Evolutionary conservation across 129 eudicot genomes (phyloP).

Genomic region (Centrapalus pauciflorus): DNA sequence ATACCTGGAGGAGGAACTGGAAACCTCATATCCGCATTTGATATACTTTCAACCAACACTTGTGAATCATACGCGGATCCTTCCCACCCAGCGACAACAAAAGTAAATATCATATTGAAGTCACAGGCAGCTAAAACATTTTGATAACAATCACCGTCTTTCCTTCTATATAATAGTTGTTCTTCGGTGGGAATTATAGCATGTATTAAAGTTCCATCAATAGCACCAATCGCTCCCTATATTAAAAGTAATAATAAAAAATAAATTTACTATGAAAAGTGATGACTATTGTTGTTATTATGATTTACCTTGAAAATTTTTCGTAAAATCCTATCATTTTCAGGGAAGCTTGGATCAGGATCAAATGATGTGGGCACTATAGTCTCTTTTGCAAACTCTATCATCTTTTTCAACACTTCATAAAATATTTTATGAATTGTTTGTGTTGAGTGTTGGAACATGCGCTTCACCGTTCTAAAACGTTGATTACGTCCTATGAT

Average conservation of each 20-base stretch:
- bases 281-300: background rate
- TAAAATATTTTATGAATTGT: background rate
- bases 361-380: background rate
- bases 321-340: background rate
- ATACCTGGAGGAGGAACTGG: slow-evolving; percentile 8
- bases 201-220: slow-evolving; percentile 6
- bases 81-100: slow-evolving; percentile 7
- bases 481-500: background rate
- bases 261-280: background rate
- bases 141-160: background rate
- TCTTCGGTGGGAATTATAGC: background rate
- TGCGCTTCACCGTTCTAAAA: background rate
- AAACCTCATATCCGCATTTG: background rate
- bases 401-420: background rate
- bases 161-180: background rate
- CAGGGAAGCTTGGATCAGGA: background rate
- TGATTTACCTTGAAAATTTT: background rate
- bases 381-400: background rate
- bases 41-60: background rate
- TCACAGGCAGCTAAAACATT: slow-evolving; percentile 1
- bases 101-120: slow-evolving; percentile 6
- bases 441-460: background rate
- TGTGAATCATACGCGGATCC: background rate
- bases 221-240: slow-evolving; percentile 12
- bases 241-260: background rate